These are phyloP conservation scores for Toxoplasma gondii DNA, from an alignment of 169 alveolate species.

Conservation along the genomic window DNA sequence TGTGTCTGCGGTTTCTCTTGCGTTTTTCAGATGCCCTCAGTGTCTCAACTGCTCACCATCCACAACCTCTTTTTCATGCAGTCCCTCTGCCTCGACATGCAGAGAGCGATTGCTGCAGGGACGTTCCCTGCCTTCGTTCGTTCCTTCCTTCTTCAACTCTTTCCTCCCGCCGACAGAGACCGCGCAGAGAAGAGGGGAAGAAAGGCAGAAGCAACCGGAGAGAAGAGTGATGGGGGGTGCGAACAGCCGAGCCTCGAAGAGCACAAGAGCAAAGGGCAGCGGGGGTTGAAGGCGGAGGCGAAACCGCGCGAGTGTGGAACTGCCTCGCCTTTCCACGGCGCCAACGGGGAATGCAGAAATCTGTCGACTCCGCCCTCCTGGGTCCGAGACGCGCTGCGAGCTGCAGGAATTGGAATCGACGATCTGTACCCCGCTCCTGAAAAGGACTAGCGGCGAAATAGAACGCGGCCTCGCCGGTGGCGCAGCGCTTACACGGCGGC, in stretches of 20 bases:
- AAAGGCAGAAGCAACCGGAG: background rate
- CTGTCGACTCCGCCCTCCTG: background rate
- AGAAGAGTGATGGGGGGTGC: background rate
- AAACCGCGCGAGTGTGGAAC: background rate
- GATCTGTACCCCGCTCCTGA: background rate
- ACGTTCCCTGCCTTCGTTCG: conserved; percentile 25
- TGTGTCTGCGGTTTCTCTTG: background rate
- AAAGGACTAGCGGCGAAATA: background rate
- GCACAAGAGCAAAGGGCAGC: background rate
- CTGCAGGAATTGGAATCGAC: conserved; percentile 42
- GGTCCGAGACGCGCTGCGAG: conserved; percentile 45
- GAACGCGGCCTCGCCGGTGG: no score
- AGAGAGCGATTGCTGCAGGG: conserved; percentile 3
- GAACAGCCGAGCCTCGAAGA: background rate
- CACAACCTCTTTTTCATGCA: conserved; percentile 70
- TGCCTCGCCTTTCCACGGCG: background rate
- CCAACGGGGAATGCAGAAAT: background rate
- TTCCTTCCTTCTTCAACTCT: conserved; percentile 14
- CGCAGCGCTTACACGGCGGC: no score
- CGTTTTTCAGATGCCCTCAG: conserved; percentile 51
- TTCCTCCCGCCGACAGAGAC: background rate
- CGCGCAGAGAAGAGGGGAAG: background rate
- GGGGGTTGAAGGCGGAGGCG: background rate
- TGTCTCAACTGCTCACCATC: conserved; percentile 66
- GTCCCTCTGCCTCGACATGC: conserved; percentile 22